A percentile compares a stretch with the other conserved stretches of the same genome.
These are phyloP conservation scores for Aureobasidium musti DNA, from an alignment of 2,329 filamentous ascomycete genomes.

Conservation along the genomic window DNA sequence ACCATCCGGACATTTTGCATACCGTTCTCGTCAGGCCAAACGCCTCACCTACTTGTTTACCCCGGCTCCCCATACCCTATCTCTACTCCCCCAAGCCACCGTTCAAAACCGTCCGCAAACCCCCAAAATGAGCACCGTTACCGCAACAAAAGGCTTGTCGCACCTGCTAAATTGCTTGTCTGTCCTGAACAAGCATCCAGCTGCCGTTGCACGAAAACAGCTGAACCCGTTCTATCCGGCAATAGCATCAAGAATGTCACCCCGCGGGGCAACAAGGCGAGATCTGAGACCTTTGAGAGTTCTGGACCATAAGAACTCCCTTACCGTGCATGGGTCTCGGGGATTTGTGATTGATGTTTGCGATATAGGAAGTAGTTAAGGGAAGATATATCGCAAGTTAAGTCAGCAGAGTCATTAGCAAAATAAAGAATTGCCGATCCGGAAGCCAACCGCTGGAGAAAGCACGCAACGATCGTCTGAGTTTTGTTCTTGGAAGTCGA, in stretches of 20 bases:
- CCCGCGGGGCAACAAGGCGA: not conserved
- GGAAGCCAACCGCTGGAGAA: too few species aligned
- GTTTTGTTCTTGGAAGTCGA: too few species aligned
- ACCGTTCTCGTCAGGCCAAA: too few species aligned
- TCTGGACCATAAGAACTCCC: not conserved
- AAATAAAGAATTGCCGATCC: too few species aligned
- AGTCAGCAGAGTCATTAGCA: too few species aligned
- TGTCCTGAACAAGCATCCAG: slow-evolving; percentile 1
- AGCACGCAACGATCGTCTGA: too few species aligned
- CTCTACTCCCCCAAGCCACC: not conserved
- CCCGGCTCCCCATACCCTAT: not conserved
- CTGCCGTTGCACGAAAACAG: not conserved
- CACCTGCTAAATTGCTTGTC: not conserved
- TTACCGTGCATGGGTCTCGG: not conserved
- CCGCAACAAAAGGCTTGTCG: not conserved
- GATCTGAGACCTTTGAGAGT: not conserved
- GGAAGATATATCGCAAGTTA: too few species aligned
- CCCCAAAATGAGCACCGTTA: not conserved
- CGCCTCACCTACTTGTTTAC: not conserved
- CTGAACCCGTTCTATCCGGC: not conserved
- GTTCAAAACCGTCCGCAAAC: too few species aligned
- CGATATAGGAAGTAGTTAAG: too few species aligned
- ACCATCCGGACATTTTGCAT: too few species aligned
- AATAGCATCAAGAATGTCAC: not conserved
- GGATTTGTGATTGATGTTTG: not conserved